Evolutionary conservation across 2,329 filamentous ascomycete species (phyloP).

Genomic region (Aspergillus puulaauensis): DNA sequence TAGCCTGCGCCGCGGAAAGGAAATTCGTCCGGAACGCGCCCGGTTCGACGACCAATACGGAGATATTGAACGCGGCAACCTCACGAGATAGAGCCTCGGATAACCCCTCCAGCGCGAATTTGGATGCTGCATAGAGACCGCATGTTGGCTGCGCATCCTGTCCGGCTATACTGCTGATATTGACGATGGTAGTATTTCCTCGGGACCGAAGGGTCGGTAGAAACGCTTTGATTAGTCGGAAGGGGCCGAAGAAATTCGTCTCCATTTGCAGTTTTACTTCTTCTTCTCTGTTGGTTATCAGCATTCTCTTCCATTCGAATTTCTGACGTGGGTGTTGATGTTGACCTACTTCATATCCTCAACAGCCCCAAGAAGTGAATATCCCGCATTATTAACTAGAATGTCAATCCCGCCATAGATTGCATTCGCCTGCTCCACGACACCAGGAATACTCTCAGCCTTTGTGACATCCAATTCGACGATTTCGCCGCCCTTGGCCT

Average conservation of each 20-base stretch:
- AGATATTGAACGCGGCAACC: slow-evolving; percentile 35
- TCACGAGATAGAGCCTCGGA: slow-evolving; percentile 40
- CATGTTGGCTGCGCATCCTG: slow-evolving; percentile 39
- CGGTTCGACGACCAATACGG: slow-evolving; percentile 44
- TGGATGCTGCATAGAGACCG: slow-evolving; percentile 42
- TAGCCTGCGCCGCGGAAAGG: slow-evolving; percentile 26
- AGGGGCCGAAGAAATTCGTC: slow-evolving; percentile 45
- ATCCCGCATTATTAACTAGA: slow-evolving; percentile 19
- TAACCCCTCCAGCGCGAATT: slow-evolving; percentile 43
- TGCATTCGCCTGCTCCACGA: not conserved
- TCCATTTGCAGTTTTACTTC: slow-evolving; percentile 21
- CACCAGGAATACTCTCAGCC: not conserved
- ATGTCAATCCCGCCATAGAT: slow-evolving; percentile 14
- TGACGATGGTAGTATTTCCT: slow-evolving; percentile 40
- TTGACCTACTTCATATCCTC: slow-evolving; percentile 20
- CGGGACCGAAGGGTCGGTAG: slow-evolving; percentile 40
- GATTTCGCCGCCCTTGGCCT: slow-evolving; percentile 9
- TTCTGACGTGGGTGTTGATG: too few relatives aligned
- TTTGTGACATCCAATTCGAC: slow-evolving; percentile 16
- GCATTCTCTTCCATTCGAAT: not conserved
- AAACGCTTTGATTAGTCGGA: slow-evolving; percentile 39
- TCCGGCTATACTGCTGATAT: slow-evolving; percentile 50
- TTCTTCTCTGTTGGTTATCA: slow-evolving; percentile 12
- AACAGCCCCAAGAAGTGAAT: slow-evolving; percentile 19
- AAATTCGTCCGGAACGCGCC: slow-evolving; percentile 47